phyloP scores from a whole-genome alignment of 2,329 filamentous ascomycete species.

The Sporothrix schenckii region DNA sequence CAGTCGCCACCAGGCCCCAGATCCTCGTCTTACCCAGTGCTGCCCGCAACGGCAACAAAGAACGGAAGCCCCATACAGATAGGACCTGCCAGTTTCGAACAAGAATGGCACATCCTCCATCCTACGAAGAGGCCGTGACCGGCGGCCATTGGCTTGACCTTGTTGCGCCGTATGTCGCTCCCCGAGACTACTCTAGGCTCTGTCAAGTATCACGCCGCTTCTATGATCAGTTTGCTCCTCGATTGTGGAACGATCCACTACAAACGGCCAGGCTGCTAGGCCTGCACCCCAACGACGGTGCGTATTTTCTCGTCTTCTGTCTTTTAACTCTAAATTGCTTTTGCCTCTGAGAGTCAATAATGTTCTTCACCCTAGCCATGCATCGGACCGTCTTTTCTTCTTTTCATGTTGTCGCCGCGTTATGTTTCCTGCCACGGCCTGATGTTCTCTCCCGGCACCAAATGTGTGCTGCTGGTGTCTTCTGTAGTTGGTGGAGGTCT shows the following conservation, averaged over 20 bases:
- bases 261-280: slow-evolving; percentile 46
- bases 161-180: slow-evolving; percentile 50
- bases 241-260: slow-evolving; percentile 57
- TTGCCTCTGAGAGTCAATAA: neutral
- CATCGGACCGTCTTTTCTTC: too few relatives aligned
- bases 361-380: too few relatives aligned
- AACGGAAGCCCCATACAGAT: neutral
- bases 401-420: too few relatives aligned
- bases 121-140: slow-evolving; percentile 56
- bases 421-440: too few relatives aligned
- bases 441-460: neutral
- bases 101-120: slow-evolving; percentile 51
- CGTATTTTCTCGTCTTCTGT: slow-evolving; percentile 28
- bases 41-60: slow-evolving; percentile 7
- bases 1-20: slow-evolving; percentile 8
- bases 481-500: neutral
- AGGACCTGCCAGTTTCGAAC: neutral
- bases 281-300: slow-evolving; percentile 47
- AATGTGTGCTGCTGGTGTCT: neutral
- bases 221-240: slow-evolving; percentile 54
- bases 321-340: neutral
- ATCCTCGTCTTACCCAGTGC: neutral
- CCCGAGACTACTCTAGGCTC: slow-evolving; percentile 49
- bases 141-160: slow-evolving; percentile 54
- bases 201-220: slow-evolving; percentile 55